phyloP scores from a whole-genome alignment of 441 rosid species.

The Brassica balearica region DNA sequence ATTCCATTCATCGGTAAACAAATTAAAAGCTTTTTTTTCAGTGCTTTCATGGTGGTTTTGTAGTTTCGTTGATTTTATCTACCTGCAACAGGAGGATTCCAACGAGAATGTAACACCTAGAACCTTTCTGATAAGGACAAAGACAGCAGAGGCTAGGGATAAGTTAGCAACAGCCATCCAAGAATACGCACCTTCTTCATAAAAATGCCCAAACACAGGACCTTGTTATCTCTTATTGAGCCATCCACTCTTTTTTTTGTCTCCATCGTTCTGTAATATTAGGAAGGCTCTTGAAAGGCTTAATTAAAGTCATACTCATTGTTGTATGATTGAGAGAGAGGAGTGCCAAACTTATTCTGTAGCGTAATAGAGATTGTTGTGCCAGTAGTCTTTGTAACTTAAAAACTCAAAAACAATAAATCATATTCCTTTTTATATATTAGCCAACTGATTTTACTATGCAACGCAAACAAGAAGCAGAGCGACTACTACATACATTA shows the following conservation, averaged over 20 bases:
- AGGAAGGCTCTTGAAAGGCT: conserved; percentile 36
- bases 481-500: conserved; percentile 37
- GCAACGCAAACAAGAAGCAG: not conserved
- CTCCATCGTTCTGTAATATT: conserved; percentile 38
- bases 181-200: conserved; percentile 82
- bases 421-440: conserved; percentile 8
- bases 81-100: conserved; percentile 63
- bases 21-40: not conserved
- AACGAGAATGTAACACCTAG: conserved; percentile 57
- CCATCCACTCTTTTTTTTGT: conserved; percentile 13
- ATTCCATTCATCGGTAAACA: conserved; percentile 84
- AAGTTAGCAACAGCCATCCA: conserved; percentile 78
- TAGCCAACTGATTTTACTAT: not conserved
- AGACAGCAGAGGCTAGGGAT: conserved; percentile 77
- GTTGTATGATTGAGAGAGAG: conserved; percentile 38
- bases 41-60: conserved; percentile 6
- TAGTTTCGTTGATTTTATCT: conserved; percentile 26
- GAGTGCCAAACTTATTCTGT: conserved; percentile 26
- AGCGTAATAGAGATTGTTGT: conserved; percentile 36
- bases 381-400: conserved; percentile 27
- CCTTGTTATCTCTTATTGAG: conserved; percentile 20
- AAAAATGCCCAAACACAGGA: conserved; percentile 30
- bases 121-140: conserved; percentile 81
- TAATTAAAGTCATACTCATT: conserved; percentile 24
- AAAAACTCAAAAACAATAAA: conserved; percentile 34